Conservation (phyloP, 768 basidiomycete genomes). For the Porphyrellus cyaneotinctus region DNA sequence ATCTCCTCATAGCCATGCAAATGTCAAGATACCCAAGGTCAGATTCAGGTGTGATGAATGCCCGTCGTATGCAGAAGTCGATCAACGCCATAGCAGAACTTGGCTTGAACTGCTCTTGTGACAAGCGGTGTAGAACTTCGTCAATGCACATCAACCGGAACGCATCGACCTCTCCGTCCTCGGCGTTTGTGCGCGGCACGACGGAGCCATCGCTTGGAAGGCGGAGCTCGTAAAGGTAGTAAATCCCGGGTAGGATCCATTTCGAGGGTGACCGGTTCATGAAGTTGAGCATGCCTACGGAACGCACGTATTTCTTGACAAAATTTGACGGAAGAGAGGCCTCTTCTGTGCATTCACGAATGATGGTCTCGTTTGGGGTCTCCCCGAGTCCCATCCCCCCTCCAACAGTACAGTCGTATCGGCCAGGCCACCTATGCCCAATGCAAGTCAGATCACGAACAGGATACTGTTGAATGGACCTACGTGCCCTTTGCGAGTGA, state of each 20-base stretch:
- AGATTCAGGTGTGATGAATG: slow-evolving; percentile 24
- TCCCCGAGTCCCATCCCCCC: slow-evolving; percentile 43
- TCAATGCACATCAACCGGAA: slow-evolving; percentile 38
- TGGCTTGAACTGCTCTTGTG: slow-evolving; percentile 37
- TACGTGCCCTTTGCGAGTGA: slow-evolving; percentile 40
- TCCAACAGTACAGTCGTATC: slow-evolving; percentile 42
- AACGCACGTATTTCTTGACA: slow-evolving; percentile 29
- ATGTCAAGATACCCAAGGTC: slow-evolving; percentile 23
- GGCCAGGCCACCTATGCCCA: slow-evolving; percentile 28
- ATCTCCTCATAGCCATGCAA: slow-evolving; percentile 21
- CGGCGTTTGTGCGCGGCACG: slow-evolving; percentile 33
- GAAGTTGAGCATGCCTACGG: slow-evolving; percentile 38
- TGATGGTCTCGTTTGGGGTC: slow-evolving; percentile 33
- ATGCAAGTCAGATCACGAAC: not conserved
- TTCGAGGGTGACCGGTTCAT: slow-evolving; percentile 40
- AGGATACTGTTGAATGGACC: slow-evolving; percentile 4
- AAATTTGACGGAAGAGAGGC: slow-evolving; percentile 38
- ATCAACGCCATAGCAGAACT: slow-evolving; percentile 42
- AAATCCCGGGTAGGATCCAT: slow-evolving; percentile 44
- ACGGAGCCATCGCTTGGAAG: slow-evolving; percentile 34
- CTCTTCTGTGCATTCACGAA: slow-evolving; percentile 43
- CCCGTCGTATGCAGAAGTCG: slow-evolving; percentile 40
- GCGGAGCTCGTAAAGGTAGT: slow-evolving; percentile 42
- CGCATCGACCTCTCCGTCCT: slow-evolving; percentile 41
- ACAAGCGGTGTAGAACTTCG: slow-evolving; percentile 32